Evolutionary conservation across 768 basidiomycete genomes (phyloP).

Genomic region (Russula foetens): DNA sequence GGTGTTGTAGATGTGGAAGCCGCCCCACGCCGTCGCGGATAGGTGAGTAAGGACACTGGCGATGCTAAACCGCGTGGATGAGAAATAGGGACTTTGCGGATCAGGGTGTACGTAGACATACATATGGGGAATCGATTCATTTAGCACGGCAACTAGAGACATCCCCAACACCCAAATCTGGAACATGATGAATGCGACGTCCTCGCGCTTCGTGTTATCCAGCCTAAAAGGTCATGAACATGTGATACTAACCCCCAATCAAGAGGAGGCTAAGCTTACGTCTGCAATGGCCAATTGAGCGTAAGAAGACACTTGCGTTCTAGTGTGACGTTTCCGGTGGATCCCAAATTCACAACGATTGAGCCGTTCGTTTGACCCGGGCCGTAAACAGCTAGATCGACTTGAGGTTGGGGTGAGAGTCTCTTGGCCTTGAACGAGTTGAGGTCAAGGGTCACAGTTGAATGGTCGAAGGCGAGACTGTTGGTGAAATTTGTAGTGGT

Average conservation of each 20-base stretch:
- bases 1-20: constrained; percentile 56
- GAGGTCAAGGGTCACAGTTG: too few relatives aligned
- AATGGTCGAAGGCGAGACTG: background rate
- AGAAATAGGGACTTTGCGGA: background rate
- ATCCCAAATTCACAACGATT: constrained; percentile 26
- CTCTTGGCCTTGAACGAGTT: background rate
- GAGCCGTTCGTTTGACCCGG: constrained; percentile 10
- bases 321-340: constrained; percentile 32
- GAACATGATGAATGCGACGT: constrained; percentile 69
- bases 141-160: constrained; percentile 60
- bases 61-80: constrained; percentile 27
- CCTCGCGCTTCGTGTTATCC: constrained; percentile 66
- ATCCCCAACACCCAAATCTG: constrained; percentile 77
- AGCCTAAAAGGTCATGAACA: constrained; percentile 35
- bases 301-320: constrained; percentile 45
- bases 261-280: constrained; percentile 35
- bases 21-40: constrained; percentile 65
- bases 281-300: constrained; percentile 61
- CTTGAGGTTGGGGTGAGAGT: background rate
- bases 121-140: constrained; percentile 78
- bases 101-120: constrained; percentile 18
- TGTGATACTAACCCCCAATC: constrained; percentile 6
- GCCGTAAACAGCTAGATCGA: background rate
- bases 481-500: background rate
- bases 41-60: constrained; percentile 69